Conservation (phyloP, 306 rosid genomes). For the Sindora glabra region DNA sequence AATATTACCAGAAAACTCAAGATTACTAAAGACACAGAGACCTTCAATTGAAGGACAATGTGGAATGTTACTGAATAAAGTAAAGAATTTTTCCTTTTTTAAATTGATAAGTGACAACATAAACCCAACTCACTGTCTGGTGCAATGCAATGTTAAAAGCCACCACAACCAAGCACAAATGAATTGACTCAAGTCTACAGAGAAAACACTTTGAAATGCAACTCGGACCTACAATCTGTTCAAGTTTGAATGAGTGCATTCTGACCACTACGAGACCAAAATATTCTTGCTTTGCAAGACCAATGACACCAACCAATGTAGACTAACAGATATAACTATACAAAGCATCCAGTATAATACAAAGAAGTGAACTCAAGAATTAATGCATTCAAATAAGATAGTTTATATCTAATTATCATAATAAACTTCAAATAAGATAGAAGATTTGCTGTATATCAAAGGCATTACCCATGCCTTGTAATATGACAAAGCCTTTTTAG, state of each 20-base stretch:
- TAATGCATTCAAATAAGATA: not conserved
- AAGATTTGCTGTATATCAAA: not conserved
- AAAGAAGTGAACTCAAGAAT: not conserved
- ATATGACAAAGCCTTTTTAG: no score
- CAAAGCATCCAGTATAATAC: not conserved
- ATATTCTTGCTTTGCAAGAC: not conserved
- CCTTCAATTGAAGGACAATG: no score
- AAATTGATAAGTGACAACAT: not conserved
- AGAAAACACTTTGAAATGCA: not conserved
- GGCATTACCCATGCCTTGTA: no score
- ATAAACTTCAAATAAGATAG: not conserved
- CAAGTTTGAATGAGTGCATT: not conserved
- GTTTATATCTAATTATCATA: not conserved
- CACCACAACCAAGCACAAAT: not conserved
- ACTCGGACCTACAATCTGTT: not conserved
- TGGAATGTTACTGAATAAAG: not conserved
- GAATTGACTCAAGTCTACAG: not conserved
- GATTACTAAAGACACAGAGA: no score
- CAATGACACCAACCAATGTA: not conserved
- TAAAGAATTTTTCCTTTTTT: not conserved
- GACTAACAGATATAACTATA: not conserved
- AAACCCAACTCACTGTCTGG: slow-evolving; percentile 9
- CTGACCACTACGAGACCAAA: not conserved
- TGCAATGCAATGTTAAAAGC: slow-evolving; percentile 2
- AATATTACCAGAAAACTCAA: no score